Evolutionary conservation across 1,284 basidiomycete species (phyloP), one percentile per base, ranked within the genome.

Genomic region (Cronartium ribicola): DNA sequence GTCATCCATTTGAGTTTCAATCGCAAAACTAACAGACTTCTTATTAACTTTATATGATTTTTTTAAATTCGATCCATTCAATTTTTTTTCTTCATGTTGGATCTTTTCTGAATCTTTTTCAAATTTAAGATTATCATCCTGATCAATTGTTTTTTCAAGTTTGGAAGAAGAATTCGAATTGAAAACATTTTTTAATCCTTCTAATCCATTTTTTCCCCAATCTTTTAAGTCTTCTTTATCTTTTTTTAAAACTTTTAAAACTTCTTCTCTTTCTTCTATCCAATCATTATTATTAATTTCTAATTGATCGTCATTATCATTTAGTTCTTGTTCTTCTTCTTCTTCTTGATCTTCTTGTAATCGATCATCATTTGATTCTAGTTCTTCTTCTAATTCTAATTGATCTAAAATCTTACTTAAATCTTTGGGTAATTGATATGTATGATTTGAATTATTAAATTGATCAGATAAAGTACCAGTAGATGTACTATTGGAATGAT

Each of bases 1-100:
- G 29, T 46, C 11, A 29, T 39, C 37, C 20, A n/a, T 48, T 29
- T 60, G 36, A 59, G 71, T 60, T 44, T 73, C 71, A 29, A 63
- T 63, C 39, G 71, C 64, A 73, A 73, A 73, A 20, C 40, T 59
- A 41, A 73, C 71, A 14, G 71, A 73, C 44, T 73, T 73, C 39
- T 73, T 73, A 46, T 46, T 46, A 13, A 10, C 10, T 59, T 22
- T 59, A 11, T 1, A 29, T 29, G 14, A 13, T n/a, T 59, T 59
- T 4, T 59, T 59, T 4, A 10, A 59, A 59, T 59, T 29, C 57
- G 10, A 10, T 46, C n/a, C n/a, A 11, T 46, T 46, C n/a, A 46
- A 1, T 2, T 46, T n/a, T 46, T 46, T n/a, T 46, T 46, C 44
- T 46, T 46, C 44, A 11, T 46, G 11, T 46, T 46, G 10, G 3